Evolutionary conservation across 1,139 yeast species (phyloP).

Genomic region (Zhuliangozyma parablackwelliae): DNA sequence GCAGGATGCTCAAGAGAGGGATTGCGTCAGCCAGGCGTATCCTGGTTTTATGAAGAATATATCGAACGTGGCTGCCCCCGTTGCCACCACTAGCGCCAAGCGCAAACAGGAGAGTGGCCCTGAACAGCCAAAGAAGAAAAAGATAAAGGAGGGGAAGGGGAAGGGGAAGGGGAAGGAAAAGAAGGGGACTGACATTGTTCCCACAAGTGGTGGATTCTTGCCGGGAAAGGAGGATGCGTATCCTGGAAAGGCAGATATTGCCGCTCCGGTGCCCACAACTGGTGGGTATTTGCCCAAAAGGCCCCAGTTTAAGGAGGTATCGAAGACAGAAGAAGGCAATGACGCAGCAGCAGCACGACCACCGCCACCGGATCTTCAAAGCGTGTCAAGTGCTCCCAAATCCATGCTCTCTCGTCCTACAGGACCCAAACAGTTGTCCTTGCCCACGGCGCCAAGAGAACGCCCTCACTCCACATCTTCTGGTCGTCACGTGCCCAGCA

Average conservation of each 20-base stretch:
- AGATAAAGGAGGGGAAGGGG: background rate
- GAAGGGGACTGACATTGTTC: background rate
- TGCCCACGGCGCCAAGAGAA: too few species aligned
- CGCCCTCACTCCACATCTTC: constrained; percentile 1
- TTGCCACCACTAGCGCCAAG: constrained; percentile 3
- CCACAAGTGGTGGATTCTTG: constrained; percentile 3
- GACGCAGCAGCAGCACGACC: too few species aligned
- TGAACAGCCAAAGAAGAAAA: background rate
- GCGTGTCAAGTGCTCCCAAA: too few species aligned
- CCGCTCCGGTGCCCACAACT: too few species aligned
- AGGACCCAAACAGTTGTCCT: too few species aligned
- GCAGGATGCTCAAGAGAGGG: constrained; percentile 55
- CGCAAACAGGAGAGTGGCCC: background rate
- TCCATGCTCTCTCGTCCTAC: too few species aligned
- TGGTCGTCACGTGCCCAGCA: constrained; percentile 1
- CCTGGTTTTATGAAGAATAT: constrained; percentile 32
- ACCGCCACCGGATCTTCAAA: too few species aligned
- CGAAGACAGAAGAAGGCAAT: too few species aligned
- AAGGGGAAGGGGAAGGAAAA: background rate
- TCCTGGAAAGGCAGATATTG: too few species aligned
- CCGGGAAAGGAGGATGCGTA: background rate
- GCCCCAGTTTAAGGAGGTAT: too few species aligned
- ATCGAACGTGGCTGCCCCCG: background rate
- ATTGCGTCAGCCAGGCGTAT: constrained; percentile 26
- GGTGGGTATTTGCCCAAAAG: too few species aligned